Evolutionary conservation across 139 green algal species (phyloP).

Genomic region (Auxenochlorella pyrenoidosa): DNA sequence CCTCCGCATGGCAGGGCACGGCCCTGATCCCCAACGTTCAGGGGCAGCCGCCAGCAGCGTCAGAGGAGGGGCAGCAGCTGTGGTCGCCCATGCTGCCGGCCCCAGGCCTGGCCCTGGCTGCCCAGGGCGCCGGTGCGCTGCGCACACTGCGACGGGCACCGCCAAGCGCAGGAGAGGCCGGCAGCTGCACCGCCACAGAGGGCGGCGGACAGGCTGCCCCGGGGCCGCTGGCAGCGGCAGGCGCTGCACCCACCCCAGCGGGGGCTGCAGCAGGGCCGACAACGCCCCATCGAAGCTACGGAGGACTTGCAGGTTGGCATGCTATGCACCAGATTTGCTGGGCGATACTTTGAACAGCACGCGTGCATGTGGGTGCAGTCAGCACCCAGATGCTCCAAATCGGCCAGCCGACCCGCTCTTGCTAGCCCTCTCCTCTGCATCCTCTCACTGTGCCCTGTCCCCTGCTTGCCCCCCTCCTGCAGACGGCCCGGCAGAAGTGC

Average conservation of each 20-base stretch:
- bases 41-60: not conserved
- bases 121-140: slow-evolving; percentile 4
- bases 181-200: not conserved
- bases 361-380: too few species aligned
- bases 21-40: not conserved
- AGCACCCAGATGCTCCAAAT: too few species aligned
- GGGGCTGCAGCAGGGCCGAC: not conserved
- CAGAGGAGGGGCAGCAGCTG: not conserved
- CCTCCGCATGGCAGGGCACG: not conserved
- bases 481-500: slow-evolving; percentile 6
- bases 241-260: too few species aligned
- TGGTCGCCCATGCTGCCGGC: slow-evolving; percentile 27
- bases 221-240: not conserved
- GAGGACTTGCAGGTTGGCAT: too few species aligned
- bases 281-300: too few species aligned
- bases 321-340: too few species aligned
- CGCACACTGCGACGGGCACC: not conserved
- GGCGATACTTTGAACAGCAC: too few species aligned
- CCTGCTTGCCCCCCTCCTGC: not conserved
- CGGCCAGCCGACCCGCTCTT: too few species aligned
- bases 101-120: not conserved
- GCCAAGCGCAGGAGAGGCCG: not conserved
- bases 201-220: not conserved
- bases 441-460: not conserved
- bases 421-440: too few species aligned